Percentiles rank a stretch among this genome's conserved stretches.
These are phyloP conservation scores for Debaryomyces subglobosus DNA, from an alignment of 1,139 yeast genomes.

Conservation along the genomic window DNA sequence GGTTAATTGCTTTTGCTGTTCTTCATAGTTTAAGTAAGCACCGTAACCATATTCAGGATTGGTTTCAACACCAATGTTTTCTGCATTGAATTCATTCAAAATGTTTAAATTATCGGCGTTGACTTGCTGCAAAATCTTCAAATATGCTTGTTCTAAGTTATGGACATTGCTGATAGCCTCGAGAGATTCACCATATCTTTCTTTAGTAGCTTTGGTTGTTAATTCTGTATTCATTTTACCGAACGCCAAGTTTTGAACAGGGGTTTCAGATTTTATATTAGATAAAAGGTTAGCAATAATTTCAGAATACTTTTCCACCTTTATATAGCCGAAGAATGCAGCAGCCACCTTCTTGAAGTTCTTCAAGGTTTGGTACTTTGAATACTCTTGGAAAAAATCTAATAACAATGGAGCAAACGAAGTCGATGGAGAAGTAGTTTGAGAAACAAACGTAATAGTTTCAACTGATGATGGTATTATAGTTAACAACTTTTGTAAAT, in stretches of 20 bases:
- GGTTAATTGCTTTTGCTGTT: slow-evolving; percentile 51
- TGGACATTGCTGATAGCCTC: slow-evolving; percentile 48
- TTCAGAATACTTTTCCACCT: slow-evolving; percentile 43
- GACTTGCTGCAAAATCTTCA: slow-evolving; percentile 72
- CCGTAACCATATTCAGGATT: slow-evolving; percentile 92
- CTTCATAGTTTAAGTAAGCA: slow-evolving; percentile 60
- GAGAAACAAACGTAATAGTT: slow-evolving; percentile 68
- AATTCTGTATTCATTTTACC: slow-evolving; percentile 48
- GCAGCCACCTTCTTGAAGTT: slow-evolving; percentile 58
- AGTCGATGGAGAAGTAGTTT: slow-evolving; percentile 48
- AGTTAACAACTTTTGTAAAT: slow-evolving; percentile 50
- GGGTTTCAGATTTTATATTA: slow-evolving; percentile 55
- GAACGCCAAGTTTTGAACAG: slow-evolving; percentile 64
- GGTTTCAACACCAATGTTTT: slow-evolving; percentile 46
- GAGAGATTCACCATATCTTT: slow-evolving; percentile 25
- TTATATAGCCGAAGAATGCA: slow-evolving; percentile 58
- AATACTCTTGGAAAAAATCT: slow-evolving; percentile 71
- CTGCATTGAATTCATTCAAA: slow-evolving; percentile 52
- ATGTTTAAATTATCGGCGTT: slow-evolving; percentile 54
- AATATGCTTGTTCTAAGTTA: slow-evolving; percentile 74
- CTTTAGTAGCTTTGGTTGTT: slow-evolving; percentile 32
- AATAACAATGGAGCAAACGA: slow-evolving; percentile 64
- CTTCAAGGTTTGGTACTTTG: slow-evolving; percentile 48
- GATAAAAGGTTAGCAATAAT: slow-evolving; percentile 53
- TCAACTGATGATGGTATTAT: slow-evolving; percentile 59